A percentile compares a stretch with the other conserved stretches of the same genome.
Evolutionary conservation across 306 rosid genomes (phyloP).

Genomic region (Trichosanthes truncata): DNA sequence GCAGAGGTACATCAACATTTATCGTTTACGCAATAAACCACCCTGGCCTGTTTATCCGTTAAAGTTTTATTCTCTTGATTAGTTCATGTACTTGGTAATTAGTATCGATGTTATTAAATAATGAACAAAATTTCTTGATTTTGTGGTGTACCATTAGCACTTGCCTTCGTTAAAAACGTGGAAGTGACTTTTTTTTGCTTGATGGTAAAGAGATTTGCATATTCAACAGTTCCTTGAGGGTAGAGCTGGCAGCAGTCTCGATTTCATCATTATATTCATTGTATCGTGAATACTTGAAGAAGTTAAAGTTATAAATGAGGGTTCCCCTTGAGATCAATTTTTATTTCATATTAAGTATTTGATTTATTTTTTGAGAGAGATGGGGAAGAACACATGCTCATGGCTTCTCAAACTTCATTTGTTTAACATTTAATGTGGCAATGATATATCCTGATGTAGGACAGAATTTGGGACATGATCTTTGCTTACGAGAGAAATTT

Average conservation of each 20-base stretch:
- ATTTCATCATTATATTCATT: neutral
- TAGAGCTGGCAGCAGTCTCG: neutral
- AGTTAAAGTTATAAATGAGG: neutral
- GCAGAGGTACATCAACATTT: conserved; percentile 53
- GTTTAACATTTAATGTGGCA: neutral
- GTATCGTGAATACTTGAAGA: neutral
- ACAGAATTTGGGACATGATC: conserved; percentile 75
- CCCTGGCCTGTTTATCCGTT: neutral
- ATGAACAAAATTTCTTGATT: neutral
- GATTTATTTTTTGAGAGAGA: neutral
- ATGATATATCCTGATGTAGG: conserved; percentile 20
- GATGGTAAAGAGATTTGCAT: neutral
- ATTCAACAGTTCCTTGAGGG: neutral
- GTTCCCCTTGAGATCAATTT: neutral
- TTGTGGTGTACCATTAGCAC: neutral
- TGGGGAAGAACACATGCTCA: neutral
- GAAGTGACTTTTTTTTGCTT: neutral
- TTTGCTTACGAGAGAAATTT: conserved; percentile 57
- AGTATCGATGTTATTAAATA: neutral
- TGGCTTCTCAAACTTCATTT: neutral
- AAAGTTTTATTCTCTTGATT: neutral
- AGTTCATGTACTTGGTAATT: neutral
- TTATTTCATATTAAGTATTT: neutral
- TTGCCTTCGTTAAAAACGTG: neutral
- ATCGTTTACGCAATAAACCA: neutral